Evolutionary conservation across 2,329 filamentous ascomycete species (phyloP).

Genomic region (Colletotrichum phormii): DNA sequence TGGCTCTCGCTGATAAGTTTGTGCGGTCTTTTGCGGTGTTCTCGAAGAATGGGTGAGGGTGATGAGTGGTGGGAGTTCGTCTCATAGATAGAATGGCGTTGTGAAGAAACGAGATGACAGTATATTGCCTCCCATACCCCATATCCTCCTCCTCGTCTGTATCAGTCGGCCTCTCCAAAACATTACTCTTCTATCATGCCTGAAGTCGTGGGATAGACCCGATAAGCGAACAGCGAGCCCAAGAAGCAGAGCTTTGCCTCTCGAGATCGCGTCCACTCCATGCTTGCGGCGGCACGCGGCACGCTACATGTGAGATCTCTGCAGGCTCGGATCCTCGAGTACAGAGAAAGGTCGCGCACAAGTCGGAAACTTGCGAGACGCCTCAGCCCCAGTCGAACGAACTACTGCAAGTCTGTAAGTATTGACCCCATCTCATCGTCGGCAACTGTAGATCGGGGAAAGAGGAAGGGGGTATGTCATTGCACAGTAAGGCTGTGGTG

Average conservation of each 20-base stretch:
- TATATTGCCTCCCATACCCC: background rate
- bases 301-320: constrained; percentile 1
- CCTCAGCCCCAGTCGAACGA: background rate
- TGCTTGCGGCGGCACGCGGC: background rate
- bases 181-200: background rate
- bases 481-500: constrained; percentile 2
- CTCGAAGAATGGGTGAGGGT: constrained; percentile 1
- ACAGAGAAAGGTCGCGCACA: background rate
- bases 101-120: constrained; percentile 15
- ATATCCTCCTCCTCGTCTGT: background rate
- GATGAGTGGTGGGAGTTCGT: constrained; percentile 11
- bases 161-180: background rate
- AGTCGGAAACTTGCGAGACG: background rate
- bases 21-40: background rate
- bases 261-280: background rate
- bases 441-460: background rate
- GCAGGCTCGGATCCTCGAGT: background rate
- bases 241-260: background rate
- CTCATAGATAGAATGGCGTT: constrained; percentile 28
- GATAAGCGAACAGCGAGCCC: background rate
- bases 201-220: background rate
- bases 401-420: background rate
- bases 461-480: background rate
- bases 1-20: background rate
- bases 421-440: background rate